Evolutionary conservation across 305 asterid genomes (phyloP), one percentile per base, ranked within the genome.

Genomic region (Ilex paraguariensis): DNA sequence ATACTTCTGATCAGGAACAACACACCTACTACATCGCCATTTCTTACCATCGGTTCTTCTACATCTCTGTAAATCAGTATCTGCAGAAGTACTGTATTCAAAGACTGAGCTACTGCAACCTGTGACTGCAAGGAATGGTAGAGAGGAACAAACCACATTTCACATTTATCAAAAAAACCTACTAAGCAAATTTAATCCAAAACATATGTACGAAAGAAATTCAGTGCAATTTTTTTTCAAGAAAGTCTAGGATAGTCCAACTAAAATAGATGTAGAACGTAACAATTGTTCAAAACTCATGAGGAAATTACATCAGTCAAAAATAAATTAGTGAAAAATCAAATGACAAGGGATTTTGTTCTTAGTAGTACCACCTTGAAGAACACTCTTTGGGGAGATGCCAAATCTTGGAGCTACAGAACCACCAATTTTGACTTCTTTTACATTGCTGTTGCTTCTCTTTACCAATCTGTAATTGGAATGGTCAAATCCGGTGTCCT

Each of bases 21-120:
- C 82, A 13, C 66, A 64, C 66, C 60, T 76, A 62, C 78, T 70
- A 68, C 96, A 85, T 73, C 77, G 83, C 94, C 96, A 81, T 76
- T 76, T 85, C 73, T 80, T 81, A 49, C 96, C 96, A 70, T 88
- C 94, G 4, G 89, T 83, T 85, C 96, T 84, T 55, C 74, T 67
- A 83, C 95, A 87, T 68, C 95, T 77, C 68, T 54, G 64, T 16
- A 30, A 61, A 45, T 68, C 84, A 11, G 67, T 51, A 66, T 70
- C 84, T 28, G 50, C 31, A 15, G 33, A 56, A 4, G 45, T 52
- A 60, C 70, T 66, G 8, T 15, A 45, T 64, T 65, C 73, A 63
- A 63, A 14, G 32, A 62, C 69, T 57, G 56, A 67, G 59, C 33
- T 66, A 39, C 56, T 33, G 31, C 51, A 46, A 39, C 69, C 66